Conservation (phyloP, 2,329 filamentous ascomycete genomes). For the Graphiopsis chlorocephala region DNA sequence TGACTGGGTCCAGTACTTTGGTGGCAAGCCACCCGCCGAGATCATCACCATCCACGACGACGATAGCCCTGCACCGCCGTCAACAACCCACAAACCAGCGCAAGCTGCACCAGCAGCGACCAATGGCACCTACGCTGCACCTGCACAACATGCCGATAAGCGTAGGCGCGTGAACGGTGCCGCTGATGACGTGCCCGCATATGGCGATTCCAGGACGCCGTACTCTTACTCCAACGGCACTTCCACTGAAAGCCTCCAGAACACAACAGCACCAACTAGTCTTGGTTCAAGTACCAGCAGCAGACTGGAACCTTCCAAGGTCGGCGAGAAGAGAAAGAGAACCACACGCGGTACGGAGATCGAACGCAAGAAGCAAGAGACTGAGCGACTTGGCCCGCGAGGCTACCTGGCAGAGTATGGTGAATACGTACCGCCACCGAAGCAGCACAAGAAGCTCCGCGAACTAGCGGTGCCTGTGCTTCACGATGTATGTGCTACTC, state of each 20-base stretch:
- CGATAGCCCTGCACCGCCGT: constrained; percentile 33
- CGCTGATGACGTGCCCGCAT: constrained; percentile 26
- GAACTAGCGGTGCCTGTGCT: constrained; percentile 58
- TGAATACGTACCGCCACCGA: constrained; percentile 81
- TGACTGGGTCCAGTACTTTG: constrained; percentile 39
- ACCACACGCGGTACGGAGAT: constrained; percentile 50
- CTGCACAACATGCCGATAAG: constrained; percentile 62
- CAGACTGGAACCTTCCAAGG: constrained; percentile 63
- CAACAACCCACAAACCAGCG: constrained; percentile 15
- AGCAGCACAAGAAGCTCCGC: constrained; percentile 85
- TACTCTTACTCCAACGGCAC: constrained; percentile 72
- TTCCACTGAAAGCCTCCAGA: constrained; percentile 50
- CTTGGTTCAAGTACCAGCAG: constrained; percentile 64
- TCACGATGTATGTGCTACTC: constrained; percentile 51
- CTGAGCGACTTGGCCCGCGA: constrained; percentile 26
- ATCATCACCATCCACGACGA: constrained; percentile 55
- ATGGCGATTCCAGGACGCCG: constrained; percentile 55
- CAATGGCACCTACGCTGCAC: constrained; percentile 12
- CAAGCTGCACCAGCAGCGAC: constrained; percentile 13
- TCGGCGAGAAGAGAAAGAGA: constrained; percentile 89
- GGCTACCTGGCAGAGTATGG: constrained; percentile 40
- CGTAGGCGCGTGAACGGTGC: constrained; percentile 63
- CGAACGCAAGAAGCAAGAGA: constrained; percentile 33
- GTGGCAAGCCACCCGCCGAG: constrained; percentile 44
- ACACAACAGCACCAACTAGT: constrained; percentile 80